Evolutionary conservation across 257 asterid genomes (phyloP), one percentile per base, ranked within the genome.

Genomic region (Ilex aquifolium): DNA sequence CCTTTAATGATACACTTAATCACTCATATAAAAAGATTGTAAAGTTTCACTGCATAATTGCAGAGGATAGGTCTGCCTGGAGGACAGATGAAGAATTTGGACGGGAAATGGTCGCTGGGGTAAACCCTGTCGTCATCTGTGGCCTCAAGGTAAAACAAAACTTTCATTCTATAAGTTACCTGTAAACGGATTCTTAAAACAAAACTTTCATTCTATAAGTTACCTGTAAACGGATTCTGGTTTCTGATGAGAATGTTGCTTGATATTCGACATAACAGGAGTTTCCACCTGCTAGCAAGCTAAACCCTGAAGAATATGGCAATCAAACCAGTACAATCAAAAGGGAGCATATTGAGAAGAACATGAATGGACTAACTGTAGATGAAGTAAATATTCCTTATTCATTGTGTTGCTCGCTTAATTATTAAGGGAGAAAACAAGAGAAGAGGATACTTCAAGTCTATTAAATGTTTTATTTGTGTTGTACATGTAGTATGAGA

Each of bases 81-180:
- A 89, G 99, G 76, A 83, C 97, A 2, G 99, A 92, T 65, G 90
- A 82, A 74, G 99, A 92, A 72, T 92, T 92, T 50, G 97, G 82
- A 61, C 61, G 99, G 68, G 97, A 92, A 73, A 87, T 92, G 97
- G 84, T 92, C 4, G 97, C 99, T 49, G 99, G 99, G 74, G 87
- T 87, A 40, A 89, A 92, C 77, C 99, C 99, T 64, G 96, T 89
- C 31, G 30, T 80, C 59, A 83, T 92, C 59, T 77, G 67, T 15
- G 78, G 83, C 42, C 88, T 92, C 60, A 70, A 74, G 90, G 97
- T 88, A 77, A 70, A n/a, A 0, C 6, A 13, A 44, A 42, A 63
- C 27, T 21, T 57, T 36, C 16, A 4, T 13, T 7, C 30, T 30
- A 1, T 21, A 21, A 21, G 27, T 59, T 6, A 32, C 32, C 30